These are phyloP conservation scores for Taiozyma sp. DNA, from an alignment of 1,139 yeast genomes.

Conservation along the genomic window DNA sequence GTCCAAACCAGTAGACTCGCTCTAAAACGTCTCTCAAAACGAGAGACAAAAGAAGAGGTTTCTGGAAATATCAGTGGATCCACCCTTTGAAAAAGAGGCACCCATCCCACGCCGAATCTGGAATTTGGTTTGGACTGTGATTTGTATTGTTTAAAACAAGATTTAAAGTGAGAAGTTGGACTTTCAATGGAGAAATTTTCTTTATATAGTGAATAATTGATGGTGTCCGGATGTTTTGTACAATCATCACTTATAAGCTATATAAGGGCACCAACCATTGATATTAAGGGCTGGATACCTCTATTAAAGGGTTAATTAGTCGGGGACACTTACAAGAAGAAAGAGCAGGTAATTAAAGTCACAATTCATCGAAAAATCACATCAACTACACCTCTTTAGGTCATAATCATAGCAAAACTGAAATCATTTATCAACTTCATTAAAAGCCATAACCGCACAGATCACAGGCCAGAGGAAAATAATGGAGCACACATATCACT, in stretches of 20 bases:
- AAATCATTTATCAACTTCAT: no score
- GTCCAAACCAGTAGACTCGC: conserved; percentile 8
- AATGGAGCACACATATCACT: not conserved
- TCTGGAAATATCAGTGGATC: conserved; percentile 1
- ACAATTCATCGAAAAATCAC: no score
- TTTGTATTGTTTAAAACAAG: not conserved
- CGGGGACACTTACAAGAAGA: no score
- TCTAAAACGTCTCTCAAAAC: conserved; percentile 18
- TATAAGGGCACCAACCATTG: not conserved
- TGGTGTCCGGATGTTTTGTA: not conserved
- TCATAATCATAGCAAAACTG: no score
- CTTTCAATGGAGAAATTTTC: not conserved
- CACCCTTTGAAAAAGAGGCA: not conserved
- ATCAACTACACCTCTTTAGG: no score
- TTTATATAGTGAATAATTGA: no score
- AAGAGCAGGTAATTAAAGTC: no score
- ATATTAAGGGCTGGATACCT: no score
- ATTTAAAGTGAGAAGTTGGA: no score
- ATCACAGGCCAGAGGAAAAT: no score
- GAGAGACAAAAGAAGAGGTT: conserved; percentile 14
- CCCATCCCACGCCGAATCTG: not conserved
- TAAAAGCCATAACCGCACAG: no score
- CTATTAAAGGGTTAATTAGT: no score
- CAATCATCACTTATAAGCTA: not conserved
- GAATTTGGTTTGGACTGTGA: not conserved